These are phyloP conservation scores for Akanthomyces uredinophilus DNA, from an alignment of 2,329 filamentous ascomycete genomes.

Conservation along the genomic window DNA sequence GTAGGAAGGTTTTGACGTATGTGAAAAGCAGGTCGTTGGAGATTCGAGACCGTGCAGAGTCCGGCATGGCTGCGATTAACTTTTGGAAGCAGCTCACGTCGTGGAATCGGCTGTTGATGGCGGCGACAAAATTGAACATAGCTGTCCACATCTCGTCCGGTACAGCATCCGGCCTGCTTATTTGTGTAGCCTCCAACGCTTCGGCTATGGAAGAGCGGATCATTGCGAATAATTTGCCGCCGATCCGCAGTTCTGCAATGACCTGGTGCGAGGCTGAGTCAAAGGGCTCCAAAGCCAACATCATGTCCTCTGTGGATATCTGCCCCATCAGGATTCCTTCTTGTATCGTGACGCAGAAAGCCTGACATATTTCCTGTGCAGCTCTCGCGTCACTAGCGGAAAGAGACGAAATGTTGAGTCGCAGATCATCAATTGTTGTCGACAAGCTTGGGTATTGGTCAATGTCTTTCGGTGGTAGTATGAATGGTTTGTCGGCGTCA, in stretches of 20 bases:
- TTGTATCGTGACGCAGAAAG: background rate
- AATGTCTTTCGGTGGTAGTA: slow-evolving; percentile 14
- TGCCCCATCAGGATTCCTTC: background rate
- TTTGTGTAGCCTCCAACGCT: background rate
- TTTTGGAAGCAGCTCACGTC: slow-evolving; percentile 8
- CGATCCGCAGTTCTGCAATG: background rate
- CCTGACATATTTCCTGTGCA: background rate
- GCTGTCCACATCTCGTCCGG: slow-evolving; percentile 8
- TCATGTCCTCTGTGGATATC: slow-evolving; percentile 1
- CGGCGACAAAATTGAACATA: slow-evolving; percentile 2
- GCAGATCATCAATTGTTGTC: background rate
- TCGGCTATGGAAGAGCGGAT: slow-evolving; percentile 2
- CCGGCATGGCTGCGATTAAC: background rate
- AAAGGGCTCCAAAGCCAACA: slow-evolving; percentile 3
- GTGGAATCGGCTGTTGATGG: background rate
- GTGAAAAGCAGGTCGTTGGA: background rate
- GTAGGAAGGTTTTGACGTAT: background rate
- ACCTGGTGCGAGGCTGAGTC: background rate
- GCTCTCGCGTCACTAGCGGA: background rate
- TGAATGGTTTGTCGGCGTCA: slow-evolving; percentile 20
- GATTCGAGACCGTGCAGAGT: background rate
- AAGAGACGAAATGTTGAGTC: background rate
- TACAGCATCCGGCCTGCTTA: background rate
- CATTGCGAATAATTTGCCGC: background rate
- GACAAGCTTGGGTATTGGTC: background rate